Evolutionary conservation across 2,329 filamentous ascomycete species (phyloP).

Genomic region (Paecilomyces sp.): DNA sequence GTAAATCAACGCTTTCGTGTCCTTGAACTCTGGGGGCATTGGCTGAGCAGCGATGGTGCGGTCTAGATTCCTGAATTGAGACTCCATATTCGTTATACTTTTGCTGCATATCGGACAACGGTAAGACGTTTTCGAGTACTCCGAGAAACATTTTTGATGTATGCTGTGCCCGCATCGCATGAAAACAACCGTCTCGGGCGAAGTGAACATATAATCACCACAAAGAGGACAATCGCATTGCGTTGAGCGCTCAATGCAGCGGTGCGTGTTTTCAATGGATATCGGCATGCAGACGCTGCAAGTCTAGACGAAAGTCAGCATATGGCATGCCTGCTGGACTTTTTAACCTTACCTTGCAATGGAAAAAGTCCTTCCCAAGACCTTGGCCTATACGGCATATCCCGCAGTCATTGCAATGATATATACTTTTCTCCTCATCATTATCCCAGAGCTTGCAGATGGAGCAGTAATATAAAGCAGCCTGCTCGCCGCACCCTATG

Average conservation of each 20-base stretch:
- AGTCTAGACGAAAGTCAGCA: conserved; percentile 48
- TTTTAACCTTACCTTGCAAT: conserved; percentile 70
- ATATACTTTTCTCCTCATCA: conserved; percentile 81
- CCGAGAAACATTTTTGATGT: conserved; percentile 79
- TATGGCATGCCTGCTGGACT: background rate
- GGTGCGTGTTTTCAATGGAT: conserved; percentile 73
- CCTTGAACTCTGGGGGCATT: conserved; percentile 77
- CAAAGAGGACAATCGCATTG: conserved; percentile 97
- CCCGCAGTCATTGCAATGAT: conserved; percentile 92
- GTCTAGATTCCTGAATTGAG: conserved; percentile 85
- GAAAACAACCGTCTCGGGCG: conserved; percentile 78
- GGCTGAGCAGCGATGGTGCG: conserved; percentile 81
- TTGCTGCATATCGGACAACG: conserved; percentile 96
- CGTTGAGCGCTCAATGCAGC: conserved; percentile 87
- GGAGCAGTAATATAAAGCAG: conserved; percentile 86
- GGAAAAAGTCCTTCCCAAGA: conserved; percentile 92
- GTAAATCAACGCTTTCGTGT: conserved; percentile 73
- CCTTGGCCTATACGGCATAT: conserved; percentile 89
- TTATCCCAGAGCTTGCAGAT: conserved; percentile 98
- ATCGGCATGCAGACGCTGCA: conserved; percentile 95
- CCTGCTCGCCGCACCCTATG: conserved; percentile 64
- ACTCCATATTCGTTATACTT: conserved; percentile 95
- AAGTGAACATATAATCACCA: conserved; percentile 93
- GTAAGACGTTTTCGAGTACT: conserved; percentile 84
- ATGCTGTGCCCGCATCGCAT: conserved; percentile 96